Evolutionary conservation across 2,329 filamentous ascomycete genomes (phyloP), one percentile per base, ranked within the genome.

Genomic region (Cercospora sp.): DNA sequence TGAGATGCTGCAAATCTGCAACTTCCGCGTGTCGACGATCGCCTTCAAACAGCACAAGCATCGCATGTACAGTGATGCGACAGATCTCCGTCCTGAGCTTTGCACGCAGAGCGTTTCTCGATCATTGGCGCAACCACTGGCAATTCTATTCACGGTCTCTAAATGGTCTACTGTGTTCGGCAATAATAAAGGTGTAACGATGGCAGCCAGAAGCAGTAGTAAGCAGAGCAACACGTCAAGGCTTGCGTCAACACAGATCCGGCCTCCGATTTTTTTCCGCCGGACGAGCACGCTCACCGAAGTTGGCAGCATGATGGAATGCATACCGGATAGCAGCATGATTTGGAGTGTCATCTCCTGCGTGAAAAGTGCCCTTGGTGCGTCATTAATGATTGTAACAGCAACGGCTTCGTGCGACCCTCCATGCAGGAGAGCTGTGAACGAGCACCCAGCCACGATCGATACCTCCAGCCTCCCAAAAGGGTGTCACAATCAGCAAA

Each of bases 401-500:
- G n/a, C 49, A 57, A 57, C 43, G 18, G 13, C n/a, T 18, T 24
- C n/a, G 16, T 40, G 61, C 18, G 16, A 55, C 53, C 45, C 21
- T 32, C n/a, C 5, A 40, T 13, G n/a, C 12, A 26, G 59, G 10
- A 24, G 21, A 24, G 10, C 18, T 51, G 45, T 6, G 45, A 51
- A 9, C 24, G 43, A 24, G 37, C 59, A 60, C 7, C 34, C 59
- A 18, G 24, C 34, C 59, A 28, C 30, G 53, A 58, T 61, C 59
- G 30, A 60, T 61, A 8, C 18, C 24, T 43, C 51, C 62, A 64
- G 51, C 49, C 62, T 58, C 62, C 51, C 53, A 49, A n/a, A 40
- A 51, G 21, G 60, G 37, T 30, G 10, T 18, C 37, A 63, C 16
- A 28, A 63, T 34, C 18, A 37, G 28, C 32, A 6, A 13, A 21